Evolutionary conservation across 805 yeast genomes (phyloP).

Genomic region (Starmerella riodocensis): DNA sequence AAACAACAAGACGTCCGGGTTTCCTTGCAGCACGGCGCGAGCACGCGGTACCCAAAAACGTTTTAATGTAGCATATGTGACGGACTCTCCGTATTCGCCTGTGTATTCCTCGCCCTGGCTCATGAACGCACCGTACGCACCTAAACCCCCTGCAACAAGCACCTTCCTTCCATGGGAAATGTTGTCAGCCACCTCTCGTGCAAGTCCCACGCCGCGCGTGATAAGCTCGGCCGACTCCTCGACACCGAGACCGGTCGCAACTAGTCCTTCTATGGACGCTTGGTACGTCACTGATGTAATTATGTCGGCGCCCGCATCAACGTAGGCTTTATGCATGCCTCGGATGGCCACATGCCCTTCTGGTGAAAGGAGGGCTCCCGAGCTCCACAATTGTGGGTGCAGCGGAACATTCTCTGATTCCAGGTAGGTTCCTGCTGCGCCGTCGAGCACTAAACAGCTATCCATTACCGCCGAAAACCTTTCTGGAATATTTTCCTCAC

Average conservation of each 20-base stretch:
- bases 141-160: conserved; percentile 48
- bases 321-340: conserved; percentile 39
- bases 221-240: conserved; percentile 8
- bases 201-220: conserved; percentile 20
- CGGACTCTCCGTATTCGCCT: conserved; percentile 44
- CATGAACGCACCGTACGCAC: conserved; percentile 63
- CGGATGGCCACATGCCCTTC: conserved; percentile 34
- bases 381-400: conserved; percentile 48
- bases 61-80: conserved; percentile 30
- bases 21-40: conserved; percentile 28
- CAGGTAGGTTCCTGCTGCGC: conserved; percentile 54
- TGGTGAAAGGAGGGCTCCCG: conserved; percentile 33
- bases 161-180: conserved; percentile 4
- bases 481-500: no score
- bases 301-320: conserved; percentile 42
- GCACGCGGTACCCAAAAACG: conserved; percentile 42
- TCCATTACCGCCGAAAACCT: background rate
- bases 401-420: conserved; percentile 38
- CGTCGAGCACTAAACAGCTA: conserved; percentile 37
- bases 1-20: conserved; percentile 43
- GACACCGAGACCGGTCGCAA: conserved; percentile 9
- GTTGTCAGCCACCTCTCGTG: conserved; percentile 22
- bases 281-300: conserved; percentile 51
- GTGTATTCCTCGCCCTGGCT: conserved; percentile 62
- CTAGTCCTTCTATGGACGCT: conserved; percentile 35